Evolutionary conservation across 805 yeast genomes (phyloP).

Genomic region (Candida palmyrensis): DNA sequence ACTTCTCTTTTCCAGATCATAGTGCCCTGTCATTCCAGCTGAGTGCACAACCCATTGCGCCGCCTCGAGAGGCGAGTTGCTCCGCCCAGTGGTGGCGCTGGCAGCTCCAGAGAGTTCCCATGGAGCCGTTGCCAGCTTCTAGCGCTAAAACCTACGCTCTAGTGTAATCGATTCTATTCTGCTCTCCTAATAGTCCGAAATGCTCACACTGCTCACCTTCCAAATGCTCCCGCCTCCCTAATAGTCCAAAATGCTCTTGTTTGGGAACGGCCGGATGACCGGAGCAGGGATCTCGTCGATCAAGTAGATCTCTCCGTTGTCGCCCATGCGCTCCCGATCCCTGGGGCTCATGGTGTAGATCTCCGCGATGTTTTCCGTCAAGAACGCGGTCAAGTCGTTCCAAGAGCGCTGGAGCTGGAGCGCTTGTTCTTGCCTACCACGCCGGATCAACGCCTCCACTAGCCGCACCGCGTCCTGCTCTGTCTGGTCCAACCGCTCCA

Average conservation of each 20-base stretch:
- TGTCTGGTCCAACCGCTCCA: constrained; percentile 75
- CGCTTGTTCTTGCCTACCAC: constrained; percentile 74
- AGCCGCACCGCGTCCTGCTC: constrained; percentile 68
- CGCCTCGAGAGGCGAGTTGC: too few species aligned
- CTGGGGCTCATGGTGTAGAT: constrained; percentile 77
- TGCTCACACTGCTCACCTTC: too few species aligned
- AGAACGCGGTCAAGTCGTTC: constrained; percentile 48
- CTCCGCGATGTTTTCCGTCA: constrained; percentile 63
- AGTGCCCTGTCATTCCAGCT: too few species aligned
- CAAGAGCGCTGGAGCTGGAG: constrained; percentile 69
- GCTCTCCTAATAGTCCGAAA: too few species aligned
- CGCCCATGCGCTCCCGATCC: constrained; percentile 86
- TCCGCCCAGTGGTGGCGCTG: too few species aligned
- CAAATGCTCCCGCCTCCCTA: too few species aligned
- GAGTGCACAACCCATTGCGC: too few species aligned
- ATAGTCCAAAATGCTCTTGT: constrained; percentile 53
- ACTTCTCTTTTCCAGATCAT: too few species aligned
- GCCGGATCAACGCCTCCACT: constrained; percentile 70
- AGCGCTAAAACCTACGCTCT: too few species aligned
- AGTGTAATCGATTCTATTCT: too few species aligned
- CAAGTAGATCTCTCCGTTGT: constrained; percentile 76
- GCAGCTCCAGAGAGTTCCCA: too few species aligned
- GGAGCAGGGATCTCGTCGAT: constrained; percentile 77
- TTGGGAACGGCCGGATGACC: constrained; percentile 56
- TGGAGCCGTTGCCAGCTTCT: too few species aligned